Conservation (phyloP, 805 yeast species). For the Barnettozyma sucrosica region DNA sequence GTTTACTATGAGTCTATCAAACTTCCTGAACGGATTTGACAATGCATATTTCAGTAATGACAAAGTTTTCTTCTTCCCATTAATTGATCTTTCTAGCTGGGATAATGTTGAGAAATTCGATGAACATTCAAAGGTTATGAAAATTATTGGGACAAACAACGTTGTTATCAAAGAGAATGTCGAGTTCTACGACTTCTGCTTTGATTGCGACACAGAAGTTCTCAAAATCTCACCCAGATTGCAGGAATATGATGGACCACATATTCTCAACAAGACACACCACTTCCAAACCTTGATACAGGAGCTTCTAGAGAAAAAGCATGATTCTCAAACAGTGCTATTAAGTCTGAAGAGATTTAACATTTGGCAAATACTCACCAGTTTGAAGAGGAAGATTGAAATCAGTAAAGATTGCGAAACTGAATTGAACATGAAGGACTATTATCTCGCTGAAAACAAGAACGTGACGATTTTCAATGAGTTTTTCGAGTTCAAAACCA, state of each 20-base stretch:
- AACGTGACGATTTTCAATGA: slow-evolving; percentile 30
- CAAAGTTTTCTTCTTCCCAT: slow-evolving; percentile 44
- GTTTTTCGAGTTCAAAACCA: slow-evolving; percentile 27
- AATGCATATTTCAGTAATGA: slow-evolving; percentile 39
- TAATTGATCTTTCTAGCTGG: slow-evolving; percentile 54
- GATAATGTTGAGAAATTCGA: slow-evolving; percentile 34
- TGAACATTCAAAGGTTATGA: slow-evolving; percentile 22
- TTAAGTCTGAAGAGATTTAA: slow-evolving; percentile 27
- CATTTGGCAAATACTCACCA: slow-evolving; percentile 28
- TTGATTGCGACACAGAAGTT: slow-evolving; percentile 51
- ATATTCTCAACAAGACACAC: slow-evolving; percentile 18
- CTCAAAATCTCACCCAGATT: slow-evolving; percentile 7
- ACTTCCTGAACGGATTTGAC: slow-evolving; percentile 34
- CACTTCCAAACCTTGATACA: slow-evolving; percentile 17
- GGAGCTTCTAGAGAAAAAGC: slow-evolving; percentile 17
- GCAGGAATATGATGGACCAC: slow-evolving; percentile 9
- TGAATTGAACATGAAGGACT: slow-evolving; percentile 27
- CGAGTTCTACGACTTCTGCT: slow-evolving; percentile 54
- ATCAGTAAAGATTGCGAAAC: slow-evolving; percentile 6
- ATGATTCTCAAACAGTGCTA: slow-evolving; percentile 25
- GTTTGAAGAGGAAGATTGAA: slow-evolving; percentile 18
- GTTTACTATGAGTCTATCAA: slow-evolving; percentile 37
- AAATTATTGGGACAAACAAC: slow-evolving; percentile 64
- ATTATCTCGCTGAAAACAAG: slow-evolving; percentile 26
- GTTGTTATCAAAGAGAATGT: slow-evolving; percentile 52